phyloP scores from a whole-genome alignment of 257 asterid genomes.

The Coffea canephora region DNA sequence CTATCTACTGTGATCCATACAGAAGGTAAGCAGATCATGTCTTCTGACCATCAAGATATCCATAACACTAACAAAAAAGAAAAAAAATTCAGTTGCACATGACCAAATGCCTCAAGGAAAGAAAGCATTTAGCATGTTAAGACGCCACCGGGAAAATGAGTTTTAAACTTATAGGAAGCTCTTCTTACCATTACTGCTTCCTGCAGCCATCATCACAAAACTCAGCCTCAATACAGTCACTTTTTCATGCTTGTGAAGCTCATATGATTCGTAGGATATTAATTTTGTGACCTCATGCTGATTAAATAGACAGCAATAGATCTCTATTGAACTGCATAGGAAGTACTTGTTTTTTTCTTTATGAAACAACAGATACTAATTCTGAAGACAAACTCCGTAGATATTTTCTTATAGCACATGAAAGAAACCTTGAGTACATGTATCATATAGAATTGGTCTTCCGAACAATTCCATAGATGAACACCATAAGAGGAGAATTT shows the following conservation, averaged over 20 bases:
- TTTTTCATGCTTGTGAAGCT: slow-evolving; percentile 7
- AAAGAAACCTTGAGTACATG: too few species aligned
- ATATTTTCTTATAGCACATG: too few species aligned
- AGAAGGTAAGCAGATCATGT: neutral
- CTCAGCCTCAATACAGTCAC: neutral
- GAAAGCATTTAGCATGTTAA: neutral
- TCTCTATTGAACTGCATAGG: neutral
- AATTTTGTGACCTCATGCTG: neutral
- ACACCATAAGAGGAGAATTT: neutral
- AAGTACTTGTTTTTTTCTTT: too few species aligned
- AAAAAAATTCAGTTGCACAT: neutral
- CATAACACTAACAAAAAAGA: neutral
- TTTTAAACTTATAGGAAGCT: neutral
- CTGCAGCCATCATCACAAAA: neutral
- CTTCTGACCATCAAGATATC: neutral
- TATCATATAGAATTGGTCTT: neutral
- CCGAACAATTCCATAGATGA: neutral
- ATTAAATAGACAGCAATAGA: neutral
- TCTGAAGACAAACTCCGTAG: neutral
- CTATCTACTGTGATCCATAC: neutral
- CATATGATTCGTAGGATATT: neutral
- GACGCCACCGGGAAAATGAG: neutral
- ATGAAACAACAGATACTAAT: neutral
- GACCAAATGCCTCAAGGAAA: slow-evolving; percentile 3
- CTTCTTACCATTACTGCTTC: neutral